Evolutionary conservation across 1,139 yeast genomes (phyloP).

Genomic region (Yamadazyma spencermartinsiae): DNA sequence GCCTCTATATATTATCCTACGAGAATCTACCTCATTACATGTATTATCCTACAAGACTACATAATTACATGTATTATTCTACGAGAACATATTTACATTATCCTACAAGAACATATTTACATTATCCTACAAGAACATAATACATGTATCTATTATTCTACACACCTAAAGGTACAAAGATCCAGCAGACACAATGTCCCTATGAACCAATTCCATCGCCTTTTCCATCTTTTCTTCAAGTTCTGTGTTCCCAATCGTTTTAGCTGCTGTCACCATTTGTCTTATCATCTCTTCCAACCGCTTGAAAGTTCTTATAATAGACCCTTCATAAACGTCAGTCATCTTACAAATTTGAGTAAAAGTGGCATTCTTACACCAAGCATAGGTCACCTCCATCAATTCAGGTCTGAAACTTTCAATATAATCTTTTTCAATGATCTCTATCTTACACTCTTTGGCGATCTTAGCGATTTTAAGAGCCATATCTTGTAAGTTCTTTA

Average conservation of each 20-base stretch:
- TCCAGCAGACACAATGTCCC: slow-evolving; percentile 97
- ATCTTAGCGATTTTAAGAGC: slow-evolving; percentile 88
- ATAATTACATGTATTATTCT: no score
- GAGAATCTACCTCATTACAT: no score
- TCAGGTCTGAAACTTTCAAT: slow-evolving; percentile 89
- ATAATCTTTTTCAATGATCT: slow-evolving; percentile 86
- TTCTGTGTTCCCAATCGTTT: slow-evolving; percentile 86
- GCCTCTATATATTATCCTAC: no score
- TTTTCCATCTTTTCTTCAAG: slow-evolving; percentile 87
- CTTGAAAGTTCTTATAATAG: slow-evolving; percentile 89
- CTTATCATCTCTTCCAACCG: slow-evolving; percentile 89
- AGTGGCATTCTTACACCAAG: slow-evolving; percentile 96
- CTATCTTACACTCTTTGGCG: slow-evolving; percentile 85
- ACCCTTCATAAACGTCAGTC: slow-evolving; percentile 99
- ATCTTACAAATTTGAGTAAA: slow-evolving; percentile 96
- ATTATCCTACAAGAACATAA: no score
- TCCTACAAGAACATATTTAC: no score
- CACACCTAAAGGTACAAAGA: slow-evolving; percentile 66
- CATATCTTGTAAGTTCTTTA: slow-evolving; percentile 83
- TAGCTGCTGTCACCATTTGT: slow-evolving; percentile 88
- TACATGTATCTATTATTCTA: neutral
- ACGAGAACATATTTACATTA: no score
- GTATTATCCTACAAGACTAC: no score
- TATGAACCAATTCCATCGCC: slow-evolving; percentile 80
- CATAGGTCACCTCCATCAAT: slow-evolving; percentile 93